Base-by-base conservation (phyloP, 352 stramenopile genomes). In the Phytophthora citricola region DNA sequence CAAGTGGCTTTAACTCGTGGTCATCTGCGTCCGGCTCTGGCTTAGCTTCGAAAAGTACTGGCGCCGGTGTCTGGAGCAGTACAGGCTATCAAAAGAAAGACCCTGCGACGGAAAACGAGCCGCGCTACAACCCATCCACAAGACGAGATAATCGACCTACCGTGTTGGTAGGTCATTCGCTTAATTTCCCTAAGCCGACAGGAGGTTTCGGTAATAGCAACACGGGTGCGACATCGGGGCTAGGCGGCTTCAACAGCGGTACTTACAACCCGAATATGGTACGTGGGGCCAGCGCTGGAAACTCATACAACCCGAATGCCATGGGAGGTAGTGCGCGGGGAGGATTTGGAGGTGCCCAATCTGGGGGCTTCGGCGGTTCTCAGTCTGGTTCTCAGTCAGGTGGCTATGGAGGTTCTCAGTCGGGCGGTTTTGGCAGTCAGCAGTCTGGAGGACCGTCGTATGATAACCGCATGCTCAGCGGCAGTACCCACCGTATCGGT, bases 61-160 rank as follows among this genome's bases (percentile, higher is more conserved):
- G 69, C 14, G 59, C 76, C 12, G 88, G 88, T 12, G 88, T 89
- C 46, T 96, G 88, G 88, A 93, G 85, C 66, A 94, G 77, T 60
- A 71, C 78, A 26, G 88, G 88, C 0, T 96, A 94, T 53, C 85
- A 96, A 58, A 92, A 92, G 63, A 89, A 80, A 31, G 84, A 92
- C 8, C 56, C 68, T 24, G 54, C 63, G 5, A 52, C 54, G 22
- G 57, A 58, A 0, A 70, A 81, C 22, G 58, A 83, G n/a, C 81
- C 79, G 5, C 69, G 75, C 0, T 94, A 89, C 55, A 79, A 74
- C 10, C 68, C 74, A 2, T 73, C 75, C 4, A 77, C 66, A 14
- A 74, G 77, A 1, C 83, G 88, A n/a, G 88, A 96, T 71, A 94
- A 92, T 53, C 86, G 88, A 1, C 88, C 88, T 5, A 96, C 88